Percentiles rank a stretch among this genome's conserved stretches.
These are phyloP conservation scores for Ophiocordyceps polyrhachis-furcata DNA, from an alignment of 2,329 filamentous ascomycete species.

Conservation along the genomic window DNA sequence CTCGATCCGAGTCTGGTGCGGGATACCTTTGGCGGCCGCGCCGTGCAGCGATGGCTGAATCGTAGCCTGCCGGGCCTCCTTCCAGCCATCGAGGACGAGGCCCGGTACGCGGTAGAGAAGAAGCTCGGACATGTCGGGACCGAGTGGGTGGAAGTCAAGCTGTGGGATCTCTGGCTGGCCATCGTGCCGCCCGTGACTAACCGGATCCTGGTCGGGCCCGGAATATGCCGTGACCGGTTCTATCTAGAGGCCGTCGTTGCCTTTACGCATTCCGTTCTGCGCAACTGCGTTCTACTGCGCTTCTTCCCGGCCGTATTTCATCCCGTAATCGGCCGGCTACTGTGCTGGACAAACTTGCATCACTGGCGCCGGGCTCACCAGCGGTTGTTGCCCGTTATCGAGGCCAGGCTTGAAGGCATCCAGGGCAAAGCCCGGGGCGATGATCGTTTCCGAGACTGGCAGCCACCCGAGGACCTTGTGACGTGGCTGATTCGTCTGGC, in stretches of 20 bases:
- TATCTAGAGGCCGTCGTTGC: slow-evolving; percentile 27
- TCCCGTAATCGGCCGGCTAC: slow-evolving; percentile 26
- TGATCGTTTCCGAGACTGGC: slow-evolving; percentile 10
- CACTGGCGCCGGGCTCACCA: slow-evolving; percentile 23
- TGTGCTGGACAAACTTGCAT: slow-evolving; percentile 24
- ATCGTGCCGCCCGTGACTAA: slow-evolving; percentile 25
- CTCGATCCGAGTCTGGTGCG: slow-evolving; percentile 16
- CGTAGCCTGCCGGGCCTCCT: slow-evolving; percentile 20
- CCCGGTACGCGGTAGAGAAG: slow-evolving; percentile 15
- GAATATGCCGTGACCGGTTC: slow-evolving; percentile 19
- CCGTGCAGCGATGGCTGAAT: slow-evolving; percentile 24
- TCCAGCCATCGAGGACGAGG: slow-evolving; percentile 21
- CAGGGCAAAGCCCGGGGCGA: slow-evolving; percentile 14
- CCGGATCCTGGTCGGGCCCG: slow-evolving; percentile 20
- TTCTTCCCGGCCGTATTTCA: slow-evolving; percentile 28
- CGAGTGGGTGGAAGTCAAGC: slow-evolving; percentile 19
- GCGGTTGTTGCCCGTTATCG: slow-evolving; percentile 25
- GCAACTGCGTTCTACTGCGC: slow-evolving; percentile 23
- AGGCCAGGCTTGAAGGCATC: slow-evolving; percentile 27
- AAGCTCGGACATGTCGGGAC: slow-evolving; percentile 15
- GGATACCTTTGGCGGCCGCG: slow-evolving; percentile 20
- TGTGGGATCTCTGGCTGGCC: slow-evolving; percentile 24
- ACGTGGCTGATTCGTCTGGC: slow-evolving; percentile 38
- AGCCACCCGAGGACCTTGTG: slow-evolving; percentile 34
- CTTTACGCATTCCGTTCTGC: slow-evolving; percentile 30